phyloP scores from a whole-genome alignment of 768 basidiomycete genomes.

The Termitomyces sp. region DNA sequence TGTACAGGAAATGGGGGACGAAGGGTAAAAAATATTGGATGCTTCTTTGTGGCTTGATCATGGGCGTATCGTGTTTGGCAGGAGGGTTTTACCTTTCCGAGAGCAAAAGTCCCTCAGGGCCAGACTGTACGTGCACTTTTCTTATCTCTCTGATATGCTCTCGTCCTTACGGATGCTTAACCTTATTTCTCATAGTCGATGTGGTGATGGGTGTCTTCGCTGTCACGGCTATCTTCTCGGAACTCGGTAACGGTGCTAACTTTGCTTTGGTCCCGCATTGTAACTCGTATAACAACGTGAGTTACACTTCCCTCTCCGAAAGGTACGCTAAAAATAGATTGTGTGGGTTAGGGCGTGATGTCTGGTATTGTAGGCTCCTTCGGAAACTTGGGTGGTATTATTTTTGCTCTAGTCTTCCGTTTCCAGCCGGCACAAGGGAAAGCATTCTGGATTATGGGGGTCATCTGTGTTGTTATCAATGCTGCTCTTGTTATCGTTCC shows the following conservation, averaged over 20 bases:
- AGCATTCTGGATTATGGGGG: conserved; percentile 47
- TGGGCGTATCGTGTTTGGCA: conserved; percentile 43
- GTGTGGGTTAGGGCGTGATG: conserved; percentile 28
- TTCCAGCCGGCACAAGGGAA: conserved; percentile 41
- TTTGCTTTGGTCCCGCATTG: conserved; percentile 53
- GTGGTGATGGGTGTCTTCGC: conserved; percentile 40
- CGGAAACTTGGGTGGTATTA: conserved; percentile 44
- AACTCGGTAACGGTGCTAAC: conserved; percentile 49
- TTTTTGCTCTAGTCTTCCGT: conserved; percentile 48
- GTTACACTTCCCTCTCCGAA: neutral
- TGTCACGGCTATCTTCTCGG: conserved; percentile 38
- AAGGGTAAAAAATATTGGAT: conserved; percentile 49
- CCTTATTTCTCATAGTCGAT: conserved; percentile 21
- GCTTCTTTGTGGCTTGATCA: conserved; percentile 39
- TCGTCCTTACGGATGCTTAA: neutral
- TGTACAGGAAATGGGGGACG: conserved; percentile 43
- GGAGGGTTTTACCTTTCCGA: conserved; percentile 42
- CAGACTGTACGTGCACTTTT: conserved; percentile 33
- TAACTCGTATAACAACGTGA: conserved; percentile 36
- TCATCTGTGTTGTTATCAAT: conserved; percentile 36
- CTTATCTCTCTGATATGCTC: neutral
- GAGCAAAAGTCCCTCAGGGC: conserved; percentile 19
- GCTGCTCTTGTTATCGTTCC: conserved; percentile 22
- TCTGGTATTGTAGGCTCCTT: conserved; percentile 36
- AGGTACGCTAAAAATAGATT: neutral